These are phyloP conservation scores for Fusarium continuum DNA, from an alignment of 2,329 filamentous ascomycete species.

Conservation along the genomic window DNA sequence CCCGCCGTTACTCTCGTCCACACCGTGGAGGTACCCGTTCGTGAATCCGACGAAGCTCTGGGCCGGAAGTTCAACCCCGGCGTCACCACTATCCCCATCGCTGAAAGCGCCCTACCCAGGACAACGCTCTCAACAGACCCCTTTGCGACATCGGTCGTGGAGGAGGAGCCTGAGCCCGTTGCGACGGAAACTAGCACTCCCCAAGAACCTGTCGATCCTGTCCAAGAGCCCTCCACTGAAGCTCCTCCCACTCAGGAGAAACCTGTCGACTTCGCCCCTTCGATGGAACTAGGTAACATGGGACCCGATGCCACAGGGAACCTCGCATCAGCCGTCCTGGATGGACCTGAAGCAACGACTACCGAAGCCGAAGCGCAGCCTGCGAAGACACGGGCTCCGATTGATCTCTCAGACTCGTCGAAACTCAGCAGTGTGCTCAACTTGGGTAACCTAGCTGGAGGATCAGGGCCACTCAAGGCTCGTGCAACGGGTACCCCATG, in stretches of 20 bases:
- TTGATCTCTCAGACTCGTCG: slow-evolving; percentile 52
- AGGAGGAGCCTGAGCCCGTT: no score
- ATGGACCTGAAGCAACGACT: slow-evolving; percentile 22
- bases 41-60: slow-evolving; percentile 6
- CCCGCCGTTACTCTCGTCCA: slow-evolving; percentile 32
- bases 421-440: slow-evolving; percentile 55
- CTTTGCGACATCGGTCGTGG: no score
- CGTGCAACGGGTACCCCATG: slow-evolving; percentile 28
- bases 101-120: slow-evolving; percentile 39
- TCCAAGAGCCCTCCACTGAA: neutral
- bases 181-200: neutral
- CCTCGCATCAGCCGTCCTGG: slow-evolving; percentile 15
- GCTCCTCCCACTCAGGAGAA: slow-evolving; percentile 5
- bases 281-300: slow-evolving; percentile 39
- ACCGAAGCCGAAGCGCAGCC: slow-evolving; percentile 35
- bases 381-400: slow-evolving; percentile 27
- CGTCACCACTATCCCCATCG: slow-evolving; percentile 46
- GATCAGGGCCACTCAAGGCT: slow-evolving; percentile 17
- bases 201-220: neutral
- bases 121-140: slow-evolving; percentile 42
- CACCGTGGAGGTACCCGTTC: slow-evolving; percentile 22
- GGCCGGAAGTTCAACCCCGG: slow-evolving; percentile 25
- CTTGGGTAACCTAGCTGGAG: slow-evolving; percentile 53
- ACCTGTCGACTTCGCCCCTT: slow-evolving; percentile 17
- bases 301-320: slow-evolving; percentile 23